Percentiles rank a stretch among this genome's conserved stretches.
These are phyloP conservation scores for Talaromyces atroroseus DNA, from an alignment of 2,329 filamentous ascomycete genomes.

Conservation along the genomic window DNA sequence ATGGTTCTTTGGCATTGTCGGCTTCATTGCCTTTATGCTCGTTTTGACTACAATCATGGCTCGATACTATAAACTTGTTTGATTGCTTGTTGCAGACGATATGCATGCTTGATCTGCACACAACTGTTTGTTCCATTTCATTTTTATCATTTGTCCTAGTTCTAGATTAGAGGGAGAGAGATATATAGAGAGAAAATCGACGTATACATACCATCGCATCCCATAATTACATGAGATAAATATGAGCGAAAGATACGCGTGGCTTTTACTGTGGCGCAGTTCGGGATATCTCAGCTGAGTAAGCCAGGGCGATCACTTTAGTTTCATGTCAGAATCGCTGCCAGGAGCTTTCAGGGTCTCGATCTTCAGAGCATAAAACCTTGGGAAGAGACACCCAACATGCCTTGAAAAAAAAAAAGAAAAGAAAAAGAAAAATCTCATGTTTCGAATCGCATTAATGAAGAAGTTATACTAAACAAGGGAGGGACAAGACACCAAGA, in stretches of 20 bases:
- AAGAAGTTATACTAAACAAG: not conserved
- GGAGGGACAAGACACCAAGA: slow-evolving; percentile 14
- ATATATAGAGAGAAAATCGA: not conserved
- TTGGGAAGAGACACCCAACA: not conserved
- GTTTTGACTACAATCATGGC: slow-evolving; percentile 34
- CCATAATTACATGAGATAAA: no score
- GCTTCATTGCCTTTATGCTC: slow-evolving; percentile 41
- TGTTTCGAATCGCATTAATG: not conserved
- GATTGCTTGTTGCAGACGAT: slow-evolving; percentile 11
- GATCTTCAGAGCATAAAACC: not conserved
- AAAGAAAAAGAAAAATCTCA: not conserved
- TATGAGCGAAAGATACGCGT: no score
- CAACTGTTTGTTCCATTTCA: not conserved
- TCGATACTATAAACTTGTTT: slow-evolving; percentile 39
- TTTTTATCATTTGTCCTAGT: not conserved
- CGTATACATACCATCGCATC: no score
- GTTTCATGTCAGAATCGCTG: not conserved
- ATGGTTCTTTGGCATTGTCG: slow-evolving; percentile 49
- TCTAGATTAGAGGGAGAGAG: not conserved
- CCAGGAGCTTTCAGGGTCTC: no score
- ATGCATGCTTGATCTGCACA: not conserved
- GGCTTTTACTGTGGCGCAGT: not conserved
- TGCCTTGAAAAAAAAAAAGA: not conserved
- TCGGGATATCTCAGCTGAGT: not conserved
- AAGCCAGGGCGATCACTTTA: not conserved